Evolutionary conservation across 306 rosid species (phyloP).

Genomic region (Cicer chorassanicum): DNA sequence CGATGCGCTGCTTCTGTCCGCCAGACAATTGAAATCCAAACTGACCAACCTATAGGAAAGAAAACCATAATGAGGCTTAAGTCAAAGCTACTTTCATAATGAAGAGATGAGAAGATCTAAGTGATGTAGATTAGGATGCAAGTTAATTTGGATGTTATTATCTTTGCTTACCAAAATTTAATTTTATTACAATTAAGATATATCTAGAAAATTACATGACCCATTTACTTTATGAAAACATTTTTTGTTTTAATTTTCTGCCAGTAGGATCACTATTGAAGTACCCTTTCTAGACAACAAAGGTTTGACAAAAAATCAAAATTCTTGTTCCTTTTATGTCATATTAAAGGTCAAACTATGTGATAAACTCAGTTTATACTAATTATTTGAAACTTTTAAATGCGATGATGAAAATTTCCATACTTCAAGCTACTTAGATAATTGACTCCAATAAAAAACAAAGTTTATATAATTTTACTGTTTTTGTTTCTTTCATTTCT

Average conservation of each 20-base stretch:
- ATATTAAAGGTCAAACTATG: background rate
- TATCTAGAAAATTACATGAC: too few relatives aligned
- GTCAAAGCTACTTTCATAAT: constrained; percentile 17
- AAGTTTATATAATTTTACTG: background rate
- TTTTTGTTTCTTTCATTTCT: too few relatives aligned
- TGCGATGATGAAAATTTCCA: constrained; percentile 5
- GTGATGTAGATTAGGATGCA: background rate
- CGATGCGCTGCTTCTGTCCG: constrained; percentile 91
- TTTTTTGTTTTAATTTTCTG: too few relatives aligned
- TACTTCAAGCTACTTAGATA: constrained; percentile 23
- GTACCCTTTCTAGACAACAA: background rate
- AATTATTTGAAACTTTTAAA: constrained; percentile 30
- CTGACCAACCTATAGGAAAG: constrained; percentile 73
- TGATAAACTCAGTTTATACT: background rate
- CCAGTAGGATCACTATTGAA: background rate
- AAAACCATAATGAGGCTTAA: constrained; percentile 39
- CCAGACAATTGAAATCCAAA: constrained; percentile 85
- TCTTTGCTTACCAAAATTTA: too few relatives aligned
- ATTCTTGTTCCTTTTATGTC: too few relatives aligned
- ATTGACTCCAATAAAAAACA: constrained; percentile 8
- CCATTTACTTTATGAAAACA: too few relatives aligned
- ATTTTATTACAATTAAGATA: too few relatives aligned
- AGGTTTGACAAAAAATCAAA: background rate
- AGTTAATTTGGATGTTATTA: background rate
- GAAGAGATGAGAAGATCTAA: background rate